Percentiles rank a stretch among this genome's conserved stretches.
Conservation (phyloP, 495 filamentous ascomycete species). For the Xeromyces bisporus region DNA sequence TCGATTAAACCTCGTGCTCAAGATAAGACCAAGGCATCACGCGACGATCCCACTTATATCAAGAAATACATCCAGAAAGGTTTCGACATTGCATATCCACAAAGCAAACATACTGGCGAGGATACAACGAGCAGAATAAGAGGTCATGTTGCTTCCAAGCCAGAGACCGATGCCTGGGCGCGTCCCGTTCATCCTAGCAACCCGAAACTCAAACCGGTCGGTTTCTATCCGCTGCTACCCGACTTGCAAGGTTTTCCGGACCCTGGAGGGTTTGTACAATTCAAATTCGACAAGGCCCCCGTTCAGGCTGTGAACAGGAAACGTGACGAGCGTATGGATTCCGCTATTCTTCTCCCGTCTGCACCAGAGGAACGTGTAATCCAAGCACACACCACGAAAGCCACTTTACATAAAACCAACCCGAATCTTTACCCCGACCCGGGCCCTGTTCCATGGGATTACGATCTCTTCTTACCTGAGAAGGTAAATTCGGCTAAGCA, state of each 20-base stretch:
- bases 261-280: constrained; percentile 64
- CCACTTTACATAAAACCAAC: constrained; percentile 44
- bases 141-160: constrained; percentile 36
- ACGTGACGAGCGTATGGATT: constrained; percentile 71
- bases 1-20: constrained; percentile 24
- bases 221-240: constrained; percentile 66
- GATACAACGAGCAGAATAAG: constrained; percentile 32
- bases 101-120: constrained; percentile 40
- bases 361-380: constrained; percentile 30
- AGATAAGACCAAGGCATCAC: constrained; percentile 29
- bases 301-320: constrained; percentile 33
- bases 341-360: constrained; percentile 56
- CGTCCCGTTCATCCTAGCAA: constrained; percentile 69
- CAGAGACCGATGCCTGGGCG: constrained; percentile 51
- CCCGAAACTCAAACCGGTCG: constrained; percentile 57
- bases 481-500: constrained; percentile 35
- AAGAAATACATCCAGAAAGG: constrained; percentile 66
- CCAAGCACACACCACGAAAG: constrained; percentile 32
- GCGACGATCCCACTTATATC: constrained; percentile 71
- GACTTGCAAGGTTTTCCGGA: constrained; percentile 84
- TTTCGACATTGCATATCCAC: constrained; percentile 65
- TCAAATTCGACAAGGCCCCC: constrained; percentile 80
- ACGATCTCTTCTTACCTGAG: constrained; percentile 62
- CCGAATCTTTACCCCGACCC: constrained; percentile 43
- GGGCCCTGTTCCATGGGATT: constrained; percentile 47